A percentile compares a stretch with the other conserved stretches of the same genome.
phyloP scores from a whole-genome alignment of 2,329 filamentous ascomycete genomes.

The Cylindrodendrum hubeiense region DNA sequence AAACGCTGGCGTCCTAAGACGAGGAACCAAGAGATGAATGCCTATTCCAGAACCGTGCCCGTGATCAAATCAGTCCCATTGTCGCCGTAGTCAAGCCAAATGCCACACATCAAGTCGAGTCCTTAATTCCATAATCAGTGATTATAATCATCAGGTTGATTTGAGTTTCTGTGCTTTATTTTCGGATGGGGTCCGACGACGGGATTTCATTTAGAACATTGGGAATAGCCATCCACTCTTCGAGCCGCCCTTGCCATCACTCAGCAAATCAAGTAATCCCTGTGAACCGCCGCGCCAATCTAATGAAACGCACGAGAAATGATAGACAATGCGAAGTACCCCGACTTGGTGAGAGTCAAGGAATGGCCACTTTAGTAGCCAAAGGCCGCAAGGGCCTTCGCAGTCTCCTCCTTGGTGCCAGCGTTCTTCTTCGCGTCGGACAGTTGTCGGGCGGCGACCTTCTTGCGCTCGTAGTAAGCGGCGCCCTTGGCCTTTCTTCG shows the following conservation, averaged over 20 bases:
- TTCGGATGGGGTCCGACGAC: conserved; percentile 48
- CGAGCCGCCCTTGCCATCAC: conserved; percentile 59
- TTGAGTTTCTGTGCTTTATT: conserved; percentile 52
- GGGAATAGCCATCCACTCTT: conserved; percentile 50
- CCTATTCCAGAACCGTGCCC: conserved; percentile 19
- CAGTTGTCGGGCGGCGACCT: conserved; percentile 91
- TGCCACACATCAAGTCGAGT: conserved; percentile 35
- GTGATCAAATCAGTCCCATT: conserved; percentile 3
- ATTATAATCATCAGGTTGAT: conserved; percentile 43
- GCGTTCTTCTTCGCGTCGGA: conserved; percentile 94
- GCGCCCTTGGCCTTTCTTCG: conserved; percentile 99
- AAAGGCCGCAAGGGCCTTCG: conserved; percentile 87
- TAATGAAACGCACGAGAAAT: conserved; percentile 66
- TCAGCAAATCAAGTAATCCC: conserved; percentile 64
- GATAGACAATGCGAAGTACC: conserved; percentile 56
- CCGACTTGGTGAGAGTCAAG: conserved; percentile 44
- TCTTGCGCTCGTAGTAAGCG: conserved; percentile 99
- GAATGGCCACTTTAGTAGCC: conserved; percentile 79
- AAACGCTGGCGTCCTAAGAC: conserved; percentile 44
- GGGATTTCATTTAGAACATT: conserved; percentile 52
- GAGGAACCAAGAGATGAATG: conserved; percentile 14
- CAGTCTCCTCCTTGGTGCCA: conserved; percentile 86
- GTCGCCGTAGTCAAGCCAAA: conserved; percentile 12
- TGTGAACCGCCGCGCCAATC: conserved; percentile 66
- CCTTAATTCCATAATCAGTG: conserved; percentile 39